Evolutionary conservation across 2,329 filamentous ascomycete genomes (phyloP), one percentile per base, ranked within the genome.

Genomic region (Aspergillus sp.): DNA sequence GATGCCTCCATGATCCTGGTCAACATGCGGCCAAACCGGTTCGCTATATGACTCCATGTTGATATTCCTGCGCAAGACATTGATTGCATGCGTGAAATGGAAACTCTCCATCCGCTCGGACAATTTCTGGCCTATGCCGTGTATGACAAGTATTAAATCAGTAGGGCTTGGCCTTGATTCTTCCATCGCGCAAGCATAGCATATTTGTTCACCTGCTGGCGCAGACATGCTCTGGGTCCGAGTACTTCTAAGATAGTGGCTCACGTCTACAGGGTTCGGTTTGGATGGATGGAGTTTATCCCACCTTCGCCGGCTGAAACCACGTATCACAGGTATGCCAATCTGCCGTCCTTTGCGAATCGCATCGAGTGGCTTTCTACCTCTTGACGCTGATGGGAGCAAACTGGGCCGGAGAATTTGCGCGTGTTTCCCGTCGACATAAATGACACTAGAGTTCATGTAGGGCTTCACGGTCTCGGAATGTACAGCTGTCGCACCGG

Each of bases 21-120:
- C 81, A 12, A 96, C 74, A 42, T 89, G 78, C 0, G 81, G 76
- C 62, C 83, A 88, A n/a, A 96, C 84, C 7, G 77, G 74, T 3
- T 86, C 81, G 30, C 78, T 87, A 28, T 81, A 79, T 33, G 95
- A 76, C 61, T 98, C 90, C 39, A 90, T 74, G 53, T 95, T 95
- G 44, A 97, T 79, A 13, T 88, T 83, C 46, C 90, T 79, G 9
- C 93, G 82, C 54, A 98, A 93, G 0, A 84, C 81, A 59, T 95
- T 97, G 62, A 97, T 91, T 5, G 90, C 88, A 64, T 97, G 91
- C 0, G 93, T 98, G 58, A 98, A 98, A 64, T 97, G 89, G 57
- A 90, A 98, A 56, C 89, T 95, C 65, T 97, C 91, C 48, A 97
- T 88, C 9, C 90, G 78, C 62, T 98, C 90, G 0, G 90, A 94